Percentiles rank a stretch among this genome's conserved stretches.
phyloP scores from a whole-genome alignment of 106 monocot genomes.

The Acorus calamus region DNA sequence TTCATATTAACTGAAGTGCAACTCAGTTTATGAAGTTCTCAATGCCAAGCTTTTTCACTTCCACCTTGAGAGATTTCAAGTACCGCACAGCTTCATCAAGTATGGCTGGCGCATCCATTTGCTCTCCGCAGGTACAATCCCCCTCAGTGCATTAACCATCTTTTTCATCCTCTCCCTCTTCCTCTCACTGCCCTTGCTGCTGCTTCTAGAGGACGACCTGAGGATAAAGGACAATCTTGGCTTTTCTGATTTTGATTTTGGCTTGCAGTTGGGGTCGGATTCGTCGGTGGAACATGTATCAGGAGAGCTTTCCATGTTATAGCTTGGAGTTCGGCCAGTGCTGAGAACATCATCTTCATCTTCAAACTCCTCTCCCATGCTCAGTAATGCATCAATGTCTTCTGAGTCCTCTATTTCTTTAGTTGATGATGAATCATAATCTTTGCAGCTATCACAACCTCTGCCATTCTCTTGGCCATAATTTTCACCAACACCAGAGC shows the following conservation, averaged over 20 bases:
- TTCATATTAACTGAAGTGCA: no score
- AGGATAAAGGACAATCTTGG: background rate
- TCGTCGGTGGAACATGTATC: slow-evolving; percentile 9
- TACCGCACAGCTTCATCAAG: slow-evolving; percentile 73
- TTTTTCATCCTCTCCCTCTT: slow-evolving; percentile 46
- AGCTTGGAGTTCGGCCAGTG: slow-evolving; percentile 44
- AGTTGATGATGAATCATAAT: slow-evolving; percentile 11
- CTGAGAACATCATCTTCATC: slow-evolving; percentile 53
- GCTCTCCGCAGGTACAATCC: slow-evolving; percentile 57
- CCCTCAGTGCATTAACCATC: slow-evolving; percentile 54
- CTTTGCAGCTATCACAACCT: no score
- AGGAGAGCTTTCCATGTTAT: slow-evolving; percentile 15
- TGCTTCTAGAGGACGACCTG: background rate
- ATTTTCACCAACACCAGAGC: slow-evolving; percentile 7
- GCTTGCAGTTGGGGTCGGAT: background rate
- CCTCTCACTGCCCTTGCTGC: slow-evolving; percentile 6
- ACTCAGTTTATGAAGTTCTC: slow-evolving; percentile 19
- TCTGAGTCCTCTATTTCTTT: slow-evolving; percentile 55
- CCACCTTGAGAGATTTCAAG: slow-evolving; percentile 65
- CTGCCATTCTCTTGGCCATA: slow-evolving; percentile 7
- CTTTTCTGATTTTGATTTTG: background rate
- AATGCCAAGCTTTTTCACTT: slow-evolving; percentile 58
- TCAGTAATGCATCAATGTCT: slow-evolving; percentile 63
- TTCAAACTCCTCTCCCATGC: slow-evolving; percentile 41
- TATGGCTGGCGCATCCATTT: slow-evolving; percentile 44